Percentiles rank a stretch among this genome's conserved stretches.
These are phyloP conservation scores for Nannochloropsis salina DNA, from an alignment of 108 stramenopile species.

Conservation along the genomic window DNA sequence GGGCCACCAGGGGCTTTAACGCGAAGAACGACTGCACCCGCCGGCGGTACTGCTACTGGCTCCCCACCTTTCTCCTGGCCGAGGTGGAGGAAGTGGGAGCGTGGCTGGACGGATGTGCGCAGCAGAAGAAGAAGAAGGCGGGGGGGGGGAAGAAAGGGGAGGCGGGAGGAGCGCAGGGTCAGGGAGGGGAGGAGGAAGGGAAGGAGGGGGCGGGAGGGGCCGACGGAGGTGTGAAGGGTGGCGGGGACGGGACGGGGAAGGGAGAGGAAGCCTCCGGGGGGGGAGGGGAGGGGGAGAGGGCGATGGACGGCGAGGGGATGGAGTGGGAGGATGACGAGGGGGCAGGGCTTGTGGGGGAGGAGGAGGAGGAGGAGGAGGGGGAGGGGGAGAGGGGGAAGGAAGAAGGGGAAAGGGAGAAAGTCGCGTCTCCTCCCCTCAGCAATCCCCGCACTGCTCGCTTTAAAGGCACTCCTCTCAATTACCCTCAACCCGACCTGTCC, in stretches of 20 bases:
- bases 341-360: background rate
- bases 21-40: slow-evolving; percentile 76
- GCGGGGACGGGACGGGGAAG: no score
- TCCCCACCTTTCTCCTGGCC: slow-evolving; percentile 75
- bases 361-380: slow-evolving; percentile 32
- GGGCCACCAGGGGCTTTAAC: slow-evolving; percentile 75
- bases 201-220: background rate
- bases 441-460: background rate
- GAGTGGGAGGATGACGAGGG: background rate
- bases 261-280: slow-evolving; percentile 39
- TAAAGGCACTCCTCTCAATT: background rate
- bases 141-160: background rate
- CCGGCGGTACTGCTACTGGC: slow-evolving; percentile 93
- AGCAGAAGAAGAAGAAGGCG: background rate
- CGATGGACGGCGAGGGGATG: background rate
- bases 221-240: slow-evolving; percentile 34
- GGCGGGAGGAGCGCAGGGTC: background rate
- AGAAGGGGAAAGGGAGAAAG: slow-evolving; percentile 40
- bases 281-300: background rate
- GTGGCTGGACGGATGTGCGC: slow-evolving; percentile 8
- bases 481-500: background rate
- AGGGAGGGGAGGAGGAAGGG: background rate
- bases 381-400: slow-evolving; percentile 24
- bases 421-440: background rate
- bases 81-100: slow-evolving; percentile 52